A percentile compares a stretch with the other conserved stretches of the same genome.
These are phyloP conservation scores for Mitragyna speciosa DNA, from an alignment of 257 asterid genomes.

Conservation along the genomic window DNA sequence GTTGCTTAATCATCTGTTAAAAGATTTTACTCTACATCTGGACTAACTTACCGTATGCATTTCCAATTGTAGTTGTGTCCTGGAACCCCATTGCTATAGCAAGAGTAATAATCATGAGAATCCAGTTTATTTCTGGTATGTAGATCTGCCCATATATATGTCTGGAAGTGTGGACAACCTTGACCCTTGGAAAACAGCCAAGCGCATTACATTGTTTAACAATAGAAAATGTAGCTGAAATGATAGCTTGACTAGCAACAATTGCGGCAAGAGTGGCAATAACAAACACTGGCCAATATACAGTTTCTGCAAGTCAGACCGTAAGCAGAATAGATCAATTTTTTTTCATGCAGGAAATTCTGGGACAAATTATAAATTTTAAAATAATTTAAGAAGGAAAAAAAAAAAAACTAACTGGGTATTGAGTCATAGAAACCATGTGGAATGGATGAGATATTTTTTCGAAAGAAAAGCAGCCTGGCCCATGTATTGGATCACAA, in stretches of 20 bases:
- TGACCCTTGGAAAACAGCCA: conserved; percentile 68
- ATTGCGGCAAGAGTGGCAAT: conserved; percentile 63
- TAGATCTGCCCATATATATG: conserved; percentile 60
- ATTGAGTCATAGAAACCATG: conserved; percentile 73
- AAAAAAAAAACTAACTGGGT: conserved; percentile 60
- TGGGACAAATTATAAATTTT: neutral
- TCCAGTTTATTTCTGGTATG: conserved; percentile 72
- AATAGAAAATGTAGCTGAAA: conserved; percentile 68
- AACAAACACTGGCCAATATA: conserved; percentile 59
- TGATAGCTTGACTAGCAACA: conserved; percentile 63
- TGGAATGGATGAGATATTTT: conserved; percentile 52
- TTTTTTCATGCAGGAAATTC: conserved; percentile 4
- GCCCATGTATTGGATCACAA: conserved; percentile 92
- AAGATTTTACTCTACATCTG: no score
- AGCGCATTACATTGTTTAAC: conserved; percentile 64
- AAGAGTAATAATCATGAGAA: conserved; percentile 61
- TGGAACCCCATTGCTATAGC: conserved; percentile 56
- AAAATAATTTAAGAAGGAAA: neutral
- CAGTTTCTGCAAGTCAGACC: conserved; percentile 36
- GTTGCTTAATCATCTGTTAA: neutral
- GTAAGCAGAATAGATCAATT: neutral
- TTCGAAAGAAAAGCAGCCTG: conserved; percentile 94
- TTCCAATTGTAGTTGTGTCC: conserved; percentile 55
- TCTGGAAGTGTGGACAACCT: conserved; percentile 62
- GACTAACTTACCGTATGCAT: conserved; percentile 59